Percentiles rank a stretch among this genome's conserved stretches.
phyloP scores from a whole-genome alignment of 106 monocot genomes.

The Dendrobium nobile region DNA sequence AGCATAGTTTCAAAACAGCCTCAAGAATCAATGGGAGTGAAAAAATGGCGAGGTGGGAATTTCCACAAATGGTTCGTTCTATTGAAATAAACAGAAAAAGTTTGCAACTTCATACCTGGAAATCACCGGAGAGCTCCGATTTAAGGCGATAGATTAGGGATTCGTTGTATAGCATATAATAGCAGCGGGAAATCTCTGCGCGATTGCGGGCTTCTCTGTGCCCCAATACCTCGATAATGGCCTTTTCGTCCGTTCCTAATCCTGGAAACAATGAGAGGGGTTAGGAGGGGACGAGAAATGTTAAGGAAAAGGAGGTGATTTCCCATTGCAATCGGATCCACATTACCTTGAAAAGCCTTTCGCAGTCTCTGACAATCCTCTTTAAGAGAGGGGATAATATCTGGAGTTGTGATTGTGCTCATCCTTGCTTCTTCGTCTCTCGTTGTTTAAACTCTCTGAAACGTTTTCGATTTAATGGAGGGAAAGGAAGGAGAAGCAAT shows the following conservation, averaged over 20 bases:
- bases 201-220: slow-evolving; percentile 36
- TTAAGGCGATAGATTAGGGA: slow-evolving; percentile 47
- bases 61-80: no score
- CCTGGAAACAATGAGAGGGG: not conserved
- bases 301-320: not conserved
- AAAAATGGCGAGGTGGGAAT: no score
- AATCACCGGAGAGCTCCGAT: slow-evolving; percentile 69
- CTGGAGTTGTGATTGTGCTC: slow-evolving; percentile 39
- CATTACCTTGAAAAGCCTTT: slow-evolving; percentile 52
- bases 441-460: not conserved
- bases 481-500: no score
- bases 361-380: slow-evolving; percentile 36
- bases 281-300: not conserved
- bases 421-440: slow-evolving; percentile 13
- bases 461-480: not conserved
- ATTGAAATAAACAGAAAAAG: no score
- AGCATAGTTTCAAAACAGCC: no score
- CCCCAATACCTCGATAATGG: slow-evolving; percentile 42
- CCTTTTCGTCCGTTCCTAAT: slow-evolving; percentile 53
- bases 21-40: no score
- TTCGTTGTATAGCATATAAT: slow-evolving; percentile 31
- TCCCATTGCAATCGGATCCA: not conserved
- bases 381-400: slow-evolving; percentile 27
- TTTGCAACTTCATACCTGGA: slow-evolving; percentile 27
- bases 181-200: slow-evolving; percentile 27